Percentiles rank a stretch among this genome's conserved stretches.
Conservation (phyloP, 352 stramenopile species). For the Globisporangium acanthophoron region DNA sequence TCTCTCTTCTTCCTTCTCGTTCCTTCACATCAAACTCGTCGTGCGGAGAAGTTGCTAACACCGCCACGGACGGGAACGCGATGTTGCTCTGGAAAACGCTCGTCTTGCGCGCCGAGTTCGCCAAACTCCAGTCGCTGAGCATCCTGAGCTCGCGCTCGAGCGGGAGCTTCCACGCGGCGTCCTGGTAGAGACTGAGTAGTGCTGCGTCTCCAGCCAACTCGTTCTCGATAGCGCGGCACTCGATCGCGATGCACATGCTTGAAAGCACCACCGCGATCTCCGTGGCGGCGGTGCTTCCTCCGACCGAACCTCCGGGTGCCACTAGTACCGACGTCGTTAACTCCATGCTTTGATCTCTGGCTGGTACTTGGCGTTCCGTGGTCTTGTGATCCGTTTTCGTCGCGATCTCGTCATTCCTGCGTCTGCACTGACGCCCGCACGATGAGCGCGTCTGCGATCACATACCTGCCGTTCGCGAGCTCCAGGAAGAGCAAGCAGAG, state of each 20-base stretch:
- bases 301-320: too few species aligned
- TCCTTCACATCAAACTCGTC: too few species aligned
- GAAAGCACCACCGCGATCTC: conserved; percentile 3
- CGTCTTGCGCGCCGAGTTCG: conserved; percentile 1
- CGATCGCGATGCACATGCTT: conserved; percentile 10
- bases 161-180: conserved; percentile 1
- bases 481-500: conserved; percentile 1
- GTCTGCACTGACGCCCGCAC: not conserved
- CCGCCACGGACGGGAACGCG: not conserved
- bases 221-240: not conserved
- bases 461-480: conserved; percentile 7
- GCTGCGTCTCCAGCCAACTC: not conserved
- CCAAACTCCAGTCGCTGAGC: conserved; percentile 9
- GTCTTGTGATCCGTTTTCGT: too few species aligned
- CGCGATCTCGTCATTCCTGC: too few species aligned
- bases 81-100: conserved; percentile 1
- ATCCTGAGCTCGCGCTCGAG: conserved; percentile 7
- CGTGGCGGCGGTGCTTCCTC: not conserved
- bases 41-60: not conserved
- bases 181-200: conserved; percentile 1
- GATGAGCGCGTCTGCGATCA: conserved; percentile 2
- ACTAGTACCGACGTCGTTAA: not conserved
- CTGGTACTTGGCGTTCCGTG: too few species aligned
- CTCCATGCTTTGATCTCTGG: too few species aligned
- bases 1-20: too few species aligned